Evolutionary conservation across 768 basidiomycete species (phyloP).

Genomic region (Podaxis sp.): DNA sequence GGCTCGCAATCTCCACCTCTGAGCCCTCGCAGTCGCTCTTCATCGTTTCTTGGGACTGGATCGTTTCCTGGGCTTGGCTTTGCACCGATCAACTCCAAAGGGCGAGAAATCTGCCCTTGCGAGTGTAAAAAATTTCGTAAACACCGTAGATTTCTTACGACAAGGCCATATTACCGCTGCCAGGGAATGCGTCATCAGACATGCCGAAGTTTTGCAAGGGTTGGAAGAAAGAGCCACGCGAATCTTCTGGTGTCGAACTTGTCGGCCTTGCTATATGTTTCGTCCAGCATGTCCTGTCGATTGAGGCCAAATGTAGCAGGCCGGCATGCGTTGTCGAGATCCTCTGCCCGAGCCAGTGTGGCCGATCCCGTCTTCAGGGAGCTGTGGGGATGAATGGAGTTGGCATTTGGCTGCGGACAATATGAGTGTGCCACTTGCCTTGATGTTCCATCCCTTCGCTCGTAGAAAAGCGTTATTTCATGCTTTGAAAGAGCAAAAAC

Average conservation of each 20-base stretch:
- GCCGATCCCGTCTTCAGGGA: background rate
- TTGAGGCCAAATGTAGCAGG: slow-evolving; percentile 39
- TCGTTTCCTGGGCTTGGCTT: slow-evolving; percentile 24
- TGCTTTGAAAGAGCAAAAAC: background rate
- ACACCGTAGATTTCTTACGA: slow-evolving; percentile 87
- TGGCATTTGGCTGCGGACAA: background rate
- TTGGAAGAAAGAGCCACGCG: slow-evolving; percentile 51
- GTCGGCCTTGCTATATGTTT: slow-evolving; percentile 42
- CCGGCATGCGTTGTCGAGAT: slow-evolving; percentile 32
- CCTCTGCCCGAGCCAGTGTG: background rate
- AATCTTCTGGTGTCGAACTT: slow-evolving; percentile 40
- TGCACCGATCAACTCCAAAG: slow-evolving; percentile 24
- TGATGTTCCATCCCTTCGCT: background rate
- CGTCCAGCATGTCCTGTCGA: slow-evolving; percentile 38
- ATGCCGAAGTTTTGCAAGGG: slow-evolving; percentile 60
- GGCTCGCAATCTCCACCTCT: slow-evolving; percentile 39
- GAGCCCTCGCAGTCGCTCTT: slow-evolving; percentile 32
- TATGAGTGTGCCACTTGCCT: background rate
- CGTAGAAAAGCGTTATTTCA: background rate
- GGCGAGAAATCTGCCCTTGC: slow-evolving; percentile 13
- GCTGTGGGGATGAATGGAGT: background rate
- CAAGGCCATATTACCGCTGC: slow-evolving; percentile 51
- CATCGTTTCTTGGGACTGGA: slow-evolving; percentile 23
- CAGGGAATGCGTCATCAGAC: slow-evolving; percentile 49
- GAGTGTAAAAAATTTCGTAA: slow-evolving; percentile 53